A percentile compares a stretch with the other conserved stretches of the same genome.
phyloP scores from a whole-genome alignment of 2,329 filamentous ascomycete genomes.

The Sphaerulina vaccinii region DNA sequence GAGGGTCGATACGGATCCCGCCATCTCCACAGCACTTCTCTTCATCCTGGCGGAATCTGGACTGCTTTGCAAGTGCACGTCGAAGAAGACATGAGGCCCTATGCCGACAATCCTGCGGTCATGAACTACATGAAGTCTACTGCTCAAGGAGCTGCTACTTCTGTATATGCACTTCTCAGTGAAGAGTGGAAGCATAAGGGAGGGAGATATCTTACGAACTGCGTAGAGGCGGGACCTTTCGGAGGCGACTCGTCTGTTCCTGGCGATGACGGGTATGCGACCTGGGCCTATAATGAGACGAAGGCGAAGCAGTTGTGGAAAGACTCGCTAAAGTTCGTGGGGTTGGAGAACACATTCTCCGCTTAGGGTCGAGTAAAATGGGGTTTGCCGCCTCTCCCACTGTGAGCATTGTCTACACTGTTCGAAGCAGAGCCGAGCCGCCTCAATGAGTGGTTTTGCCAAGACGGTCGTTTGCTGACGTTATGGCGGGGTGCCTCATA shows the following conservation, averaged over 20 bases:
- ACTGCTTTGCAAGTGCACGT: conserved; percentile 26
- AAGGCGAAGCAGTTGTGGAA: conserved; percentile 46
- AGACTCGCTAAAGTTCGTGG: conserved; percentile 17
- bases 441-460: too few species aligned
- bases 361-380: too few species aligned
- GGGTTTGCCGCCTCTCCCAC: too few species aligned
- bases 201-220: conserved; percentile 24
- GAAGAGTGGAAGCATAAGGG: conserved; percentile 43
- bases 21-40: conserved; percentile 45
- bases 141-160: conserved; percentile 52
- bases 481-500: too few species aligned
- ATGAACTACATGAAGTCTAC: conserved; percentile 33
- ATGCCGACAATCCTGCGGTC: conserved; percentile 14
- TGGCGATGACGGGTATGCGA: conserved; percentile 36
- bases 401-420: background rate
- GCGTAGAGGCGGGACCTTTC: conserved; percentile 38
- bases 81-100: conserved; percentile 22
- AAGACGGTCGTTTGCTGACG: too few species aligned
- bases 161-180: conserved; percentile 46
- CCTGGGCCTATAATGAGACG: conserved; percentile 41
- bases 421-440: too few species aligned
- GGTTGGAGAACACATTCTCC: conserved; percentile 11
- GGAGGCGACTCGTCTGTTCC: conserved; percentile 19
- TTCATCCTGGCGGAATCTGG: conserved; percentile 51
- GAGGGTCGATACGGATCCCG: conserved; percentile 49